Evolutionary conservation across 2,329 filamentous ascomycete species (phyloP), one percentile per base, ranked within the genome.

Genomic region (Colletotrichum viniferum): DNA sequence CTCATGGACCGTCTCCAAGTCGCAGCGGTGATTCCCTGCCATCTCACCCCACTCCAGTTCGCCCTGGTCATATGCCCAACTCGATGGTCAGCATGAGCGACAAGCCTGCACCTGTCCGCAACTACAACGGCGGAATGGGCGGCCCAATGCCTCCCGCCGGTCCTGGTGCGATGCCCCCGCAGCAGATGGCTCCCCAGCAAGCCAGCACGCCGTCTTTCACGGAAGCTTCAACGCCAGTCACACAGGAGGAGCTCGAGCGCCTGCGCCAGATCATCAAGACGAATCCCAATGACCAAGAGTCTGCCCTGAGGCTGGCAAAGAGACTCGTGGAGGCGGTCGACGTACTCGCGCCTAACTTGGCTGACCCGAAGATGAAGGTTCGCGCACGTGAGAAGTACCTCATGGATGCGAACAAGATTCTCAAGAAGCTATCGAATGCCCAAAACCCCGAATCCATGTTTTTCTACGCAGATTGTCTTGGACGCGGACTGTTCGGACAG

Each of bases 401-500:
- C 18, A 86, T 93, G 78, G 97, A 98, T 81, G 95, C 95, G 1
- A 92, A 97, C 82, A 98, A 98, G 84, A 92, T 96, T 28, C 87
- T 98, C 58, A 98, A 98, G 87, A 98, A 98, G 83, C 89, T 98
- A 12, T 92, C 93, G 9, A 90, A 90, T 66, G 88, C 88, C 14
- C 93, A 94, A 76, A 95, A 96, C 80, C 85, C 92, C 0, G 96
- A 98, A 10, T 96, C 96, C 34, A 98, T 98, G 92, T 99, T 99
- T 85, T 95, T 95, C 79, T 86, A 98, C 68, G 97, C 96, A 24
- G 97, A 98, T 83, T 95, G 94, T 81, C 93, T 97, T 79, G 96
- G 97, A 3, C 92, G 94, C 78, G 96, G 96, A 6, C 86, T 91
- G 10, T 90, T 98, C 26, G 95, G 96, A 7, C 86, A 95, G 14